Percentiles rank a stretch among this genome's conserved stretches.
Conservation (phyloP, 2,329 filamentous ascomycete species). For the Ophiocordyceps polyrhachis-furcata region DNA sequence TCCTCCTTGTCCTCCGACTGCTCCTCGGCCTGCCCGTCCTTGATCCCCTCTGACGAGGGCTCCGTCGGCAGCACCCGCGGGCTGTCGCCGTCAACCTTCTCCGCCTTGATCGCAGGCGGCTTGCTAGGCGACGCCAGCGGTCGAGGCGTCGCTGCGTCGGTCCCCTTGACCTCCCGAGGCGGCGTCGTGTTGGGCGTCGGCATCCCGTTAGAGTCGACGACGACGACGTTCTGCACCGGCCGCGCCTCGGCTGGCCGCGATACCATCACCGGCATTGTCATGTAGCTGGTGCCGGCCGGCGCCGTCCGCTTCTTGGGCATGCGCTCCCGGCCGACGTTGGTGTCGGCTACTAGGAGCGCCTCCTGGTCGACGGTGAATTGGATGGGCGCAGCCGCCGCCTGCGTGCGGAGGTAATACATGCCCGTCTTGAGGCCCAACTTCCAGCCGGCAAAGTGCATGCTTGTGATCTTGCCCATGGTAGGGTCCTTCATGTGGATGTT, state of each 20-base stretch:
- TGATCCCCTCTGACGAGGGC: conserved; percentile 37
- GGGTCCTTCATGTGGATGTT: conserved; percentile 99
- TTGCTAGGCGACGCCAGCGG: conserved; percentile 38
- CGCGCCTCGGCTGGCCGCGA: conserved; percentile 45
- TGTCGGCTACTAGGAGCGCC: conserved; percentile 73
- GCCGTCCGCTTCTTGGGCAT: conserved; percentile 51
- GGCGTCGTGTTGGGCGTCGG: conserved; percentile 53
- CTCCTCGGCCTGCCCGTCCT: conserved; percentile 41
- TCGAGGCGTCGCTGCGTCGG: conserved; percentile 18
- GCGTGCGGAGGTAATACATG: conserved; percentile 99
- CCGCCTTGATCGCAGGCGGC: conserved; percentile 54
- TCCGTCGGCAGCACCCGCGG: conserved; percentile 62
- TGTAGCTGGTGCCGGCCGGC: conserved; percentile 33
- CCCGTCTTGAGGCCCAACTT: conserved; percentile 98
- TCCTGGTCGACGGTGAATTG: conserved; percentile 99
- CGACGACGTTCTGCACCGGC: conserved; percentile 23
- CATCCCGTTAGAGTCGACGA: conserved; percentile 32
- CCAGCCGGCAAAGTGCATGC: conserved; percentile 98
- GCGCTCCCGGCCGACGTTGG: conserved; percentile 48
- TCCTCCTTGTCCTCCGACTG: conserved; percentile 59
- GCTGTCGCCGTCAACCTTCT: conserved; percentile 58
- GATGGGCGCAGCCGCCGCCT: conserved; percentile 89
- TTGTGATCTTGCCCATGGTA: conserved; percentile 99
- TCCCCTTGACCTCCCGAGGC: conserved; percentile 24
- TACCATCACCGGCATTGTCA: conserved; percentile 14